phyloP scores from a whole-genome alignment of 1,284 basidiomycete species.

The Apiotrichum akiyoshidainum region DNA sequence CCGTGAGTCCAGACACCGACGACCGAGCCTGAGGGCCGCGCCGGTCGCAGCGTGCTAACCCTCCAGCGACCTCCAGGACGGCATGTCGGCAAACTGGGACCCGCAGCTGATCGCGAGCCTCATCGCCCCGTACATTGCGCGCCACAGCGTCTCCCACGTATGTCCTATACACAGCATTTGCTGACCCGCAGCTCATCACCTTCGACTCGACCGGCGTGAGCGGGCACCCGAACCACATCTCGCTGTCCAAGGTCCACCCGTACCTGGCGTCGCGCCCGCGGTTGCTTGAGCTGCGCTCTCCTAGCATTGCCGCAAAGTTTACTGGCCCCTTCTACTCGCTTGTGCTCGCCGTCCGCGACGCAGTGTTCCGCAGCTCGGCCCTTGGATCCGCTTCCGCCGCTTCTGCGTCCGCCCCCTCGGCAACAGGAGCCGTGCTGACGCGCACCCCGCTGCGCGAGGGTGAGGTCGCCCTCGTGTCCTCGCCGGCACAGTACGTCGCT shows the following conservation, averaged over 20 bases:
- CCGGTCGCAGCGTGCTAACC: conserved; percentile 3
- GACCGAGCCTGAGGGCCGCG: too few species aligned
- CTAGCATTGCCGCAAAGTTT: conserved; percentile 58
- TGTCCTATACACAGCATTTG: background rate
- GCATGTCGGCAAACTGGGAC: conserved; percentile 66
- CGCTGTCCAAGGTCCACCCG: conserved; percentile 60
- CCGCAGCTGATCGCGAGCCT: conserved; percentile 59
- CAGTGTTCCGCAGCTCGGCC: conserved; percentile 11
- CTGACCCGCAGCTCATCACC: conserved; percentile 68
- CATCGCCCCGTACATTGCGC: conserved; percentile 51
- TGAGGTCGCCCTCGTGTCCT: conserved; percentile 54
- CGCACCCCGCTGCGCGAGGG: background rate
- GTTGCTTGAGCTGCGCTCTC: conserved; percentile 63
- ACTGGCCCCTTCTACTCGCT: conserved; percentile 21
- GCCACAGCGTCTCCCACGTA: conserved; percentile 2
- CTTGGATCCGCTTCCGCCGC: too few species aligned
- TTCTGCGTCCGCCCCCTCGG: background rate
- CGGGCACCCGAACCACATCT: conserved; percentile 82
- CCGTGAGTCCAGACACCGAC: conserved; percentile 57
- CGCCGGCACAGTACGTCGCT: conserved; percentile 57
- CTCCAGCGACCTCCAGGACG: conserved; percentile 55
- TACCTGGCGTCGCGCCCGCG: conserved; percentile 32
- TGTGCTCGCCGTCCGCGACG: conserved; percentile 43
- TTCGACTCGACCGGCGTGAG: conserved; percentile 83
- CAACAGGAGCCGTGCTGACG: conserved; percentile 28